Evolutionary conservation across 306 rosid genomes (phyloP).

Genomic region (Dalbergia oliveri): DNA sequence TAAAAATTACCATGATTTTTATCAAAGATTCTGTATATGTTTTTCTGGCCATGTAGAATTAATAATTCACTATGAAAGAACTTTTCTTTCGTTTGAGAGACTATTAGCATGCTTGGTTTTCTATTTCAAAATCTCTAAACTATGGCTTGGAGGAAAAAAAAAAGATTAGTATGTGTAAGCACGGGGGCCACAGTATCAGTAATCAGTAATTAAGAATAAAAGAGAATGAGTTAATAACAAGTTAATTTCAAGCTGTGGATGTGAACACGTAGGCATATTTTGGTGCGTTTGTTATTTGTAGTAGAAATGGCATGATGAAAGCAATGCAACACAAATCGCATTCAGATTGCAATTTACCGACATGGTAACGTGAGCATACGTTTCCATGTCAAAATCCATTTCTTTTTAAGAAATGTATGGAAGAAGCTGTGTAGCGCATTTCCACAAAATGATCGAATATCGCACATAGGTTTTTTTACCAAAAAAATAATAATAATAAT

Average conservation of each 20-base stretch:
- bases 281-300: neutral
- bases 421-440: neutral
- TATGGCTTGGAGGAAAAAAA: too few species aligned
- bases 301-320: neutral
- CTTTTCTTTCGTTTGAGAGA: too few species aligned
- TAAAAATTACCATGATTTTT: too few species aligned
- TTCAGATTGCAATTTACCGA: neutral
- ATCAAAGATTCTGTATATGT: too few species aligned
- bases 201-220: neutral
- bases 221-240: neutral
- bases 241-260: too few species aligned
- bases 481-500: too few species aligned
- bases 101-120: too few species aligned
- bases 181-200: neutral
- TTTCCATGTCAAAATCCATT: neutral
- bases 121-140: too few species aligned
- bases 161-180: neutral
- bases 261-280: too few species aligned
- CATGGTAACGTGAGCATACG: neutral
- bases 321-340: neutral
- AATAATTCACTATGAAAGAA: too few species aligned
- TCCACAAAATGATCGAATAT: neutral
- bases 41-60: too few species aligned
- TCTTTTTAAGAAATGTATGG: neutral
- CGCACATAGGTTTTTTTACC: too few species aligned